These are phyloP conservation scores for Lactarius akahatsu DNA, from an alignment of 768 basidiomycete species.

Conservation along the genomic window DNA sequence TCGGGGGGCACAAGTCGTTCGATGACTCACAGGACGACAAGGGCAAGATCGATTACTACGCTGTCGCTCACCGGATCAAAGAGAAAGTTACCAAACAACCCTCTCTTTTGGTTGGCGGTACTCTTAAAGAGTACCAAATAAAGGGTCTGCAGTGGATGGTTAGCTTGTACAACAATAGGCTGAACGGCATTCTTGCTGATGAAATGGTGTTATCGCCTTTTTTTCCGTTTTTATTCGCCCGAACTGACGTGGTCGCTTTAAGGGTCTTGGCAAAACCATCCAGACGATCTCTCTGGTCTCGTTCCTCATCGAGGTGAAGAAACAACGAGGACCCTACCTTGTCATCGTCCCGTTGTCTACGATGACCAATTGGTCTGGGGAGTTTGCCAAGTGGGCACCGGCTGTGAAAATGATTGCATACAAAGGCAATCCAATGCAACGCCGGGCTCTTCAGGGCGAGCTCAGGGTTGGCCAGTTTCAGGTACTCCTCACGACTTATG, in stretches of 20 bases:
- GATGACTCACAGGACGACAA: conserved; percentile 62
- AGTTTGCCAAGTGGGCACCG: conserved; percentile 98
- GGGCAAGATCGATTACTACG: conserved; percentile 91
- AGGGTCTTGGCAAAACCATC: conserved; percentile 96
- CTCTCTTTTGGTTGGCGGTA: conserved; percentile 75
- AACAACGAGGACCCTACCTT: conserved; percentile 90
- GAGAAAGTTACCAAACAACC: conserved; percentile 83
- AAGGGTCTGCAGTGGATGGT: conserved; percentile 99
- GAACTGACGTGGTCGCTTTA: background rate
- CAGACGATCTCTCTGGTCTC: conserved; percentile 94
- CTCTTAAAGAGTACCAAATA: conserved; percentile 91
- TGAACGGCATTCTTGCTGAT: conserved; percentile 93
- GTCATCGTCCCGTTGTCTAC: conserved; percentile 95
- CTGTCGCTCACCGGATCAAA: conserved; percentile 87
- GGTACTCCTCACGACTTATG: conserved; percentile 91
- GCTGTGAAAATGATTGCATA: conserved; percentile 75
- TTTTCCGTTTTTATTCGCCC: background rate
- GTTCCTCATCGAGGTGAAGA: conserved; percentile 90
- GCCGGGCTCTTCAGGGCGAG: conserved; percentile 74
- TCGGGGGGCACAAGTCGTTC: conserved; percentile 73
- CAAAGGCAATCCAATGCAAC: conserved; percentile 87
- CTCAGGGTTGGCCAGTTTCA: conserved; percentile 83
- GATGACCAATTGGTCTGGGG: conserved; percentile 95
- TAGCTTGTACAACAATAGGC: conserved; percentile 91
- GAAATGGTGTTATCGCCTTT: conserved; percentile 65